Evolutionary conservation across 768 basidiomycete species (phyloP).

Genomic region (Tylopilus subfusipes): DNA sequence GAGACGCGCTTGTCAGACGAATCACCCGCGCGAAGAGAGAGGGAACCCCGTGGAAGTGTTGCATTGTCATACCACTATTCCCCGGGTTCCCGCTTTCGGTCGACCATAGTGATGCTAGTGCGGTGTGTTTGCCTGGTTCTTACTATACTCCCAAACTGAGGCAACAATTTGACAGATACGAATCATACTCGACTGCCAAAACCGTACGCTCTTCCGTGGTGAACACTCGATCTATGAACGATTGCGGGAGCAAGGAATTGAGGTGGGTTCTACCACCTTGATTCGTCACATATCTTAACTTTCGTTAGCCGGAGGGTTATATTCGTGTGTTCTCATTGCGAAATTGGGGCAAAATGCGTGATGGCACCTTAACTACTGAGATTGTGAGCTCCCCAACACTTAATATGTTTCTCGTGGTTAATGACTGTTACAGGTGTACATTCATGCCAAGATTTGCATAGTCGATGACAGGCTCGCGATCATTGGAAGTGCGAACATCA

Average conservation of each 20-base stretch:
- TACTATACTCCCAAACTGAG: neutral
- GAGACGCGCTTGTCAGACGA: conserved; percentile 87
- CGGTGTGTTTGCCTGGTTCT: conserved; percentile 47
- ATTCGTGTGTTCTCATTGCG: conserved; percentile 88
- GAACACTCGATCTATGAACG: conserved; percentile 89
- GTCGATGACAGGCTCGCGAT: conserved; percentile 94
- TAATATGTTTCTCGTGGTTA: conserved; percentile 1
- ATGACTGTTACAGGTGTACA: conserved; percentile 61
- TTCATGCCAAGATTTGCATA: conserved; percentile 70
- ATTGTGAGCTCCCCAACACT: conserved; percentile 47
- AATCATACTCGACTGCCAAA: conserved; percentile 94
- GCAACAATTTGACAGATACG: conserved; percentile 55
- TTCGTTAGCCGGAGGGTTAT: conserved; percentile 81
- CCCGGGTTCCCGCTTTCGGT: conserved; percentile 94
- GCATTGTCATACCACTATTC: conserved; percentile 85
- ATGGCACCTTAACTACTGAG: conserved; percentile 82
- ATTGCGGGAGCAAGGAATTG: conserved; percentile 81
- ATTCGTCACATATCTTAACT: neutral
- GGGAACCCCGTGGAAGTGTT: conserved; percentile 83
- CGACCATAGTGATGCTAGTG: conserved; percentile 89
- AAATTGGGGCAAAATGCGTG: conserved; percentile 90
- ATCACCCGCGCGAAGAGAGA: conserved; percentile 86
- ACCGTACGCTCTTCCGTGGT: conserved; percentile 81
- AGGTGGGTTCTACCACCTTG: conserved; percentile 45
- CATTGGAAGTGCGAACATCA: conserved; percentile 96